phyloP scores from a whole-genome alignment of 805 yeast genomes.

The Pichia thaimueangensis region DNA sequence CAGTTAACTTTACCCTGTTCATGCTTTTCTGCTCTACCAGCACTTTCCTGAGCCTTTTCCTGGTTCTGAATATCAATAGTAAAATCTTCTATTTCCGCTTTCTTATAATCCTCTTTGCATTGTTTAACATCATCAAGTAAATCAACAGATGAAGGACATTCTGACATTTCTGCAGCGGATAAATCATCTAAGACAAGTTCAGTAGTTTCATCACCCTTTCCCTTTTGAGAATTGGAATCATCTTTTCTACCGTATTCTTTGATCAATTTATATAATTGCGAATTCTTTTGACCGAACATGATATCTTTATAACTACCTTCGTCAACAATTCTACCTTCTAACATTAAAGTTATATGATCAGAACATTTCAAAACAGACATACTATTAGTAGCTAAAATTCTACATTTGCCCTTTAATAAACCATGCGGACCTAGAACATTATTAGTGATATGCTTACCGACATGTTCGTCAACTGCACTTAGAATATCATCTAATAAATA shows the following conservation, averaged over 20 bases:
- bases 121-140: slow-evolving; percentile 27
- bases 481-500: slow-evolving; percentile 87
- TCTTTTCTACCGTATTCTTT: slow-evolving; percentile 53
- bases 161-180: slow-evolving; percentile 15
- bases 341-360: slow-evolving; percentile 52
- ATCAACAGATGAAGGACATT: slow-evolving; percentile 16
- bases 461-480: slow-evolving; percentile 97
- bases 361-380: slow-evolving; percentile 52
- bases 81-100: slow-evolving; percentile 54
- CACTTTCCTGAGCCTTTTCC: slow-evolving; percentile 36
- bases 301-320: slow-evolving; percentile 57
- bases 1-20: slow-evolving; percentile 94
- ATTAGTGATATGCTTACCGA: slow-evolving; percentile 76
- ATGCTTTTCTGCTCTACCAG: slow-evolving; percentile 61
- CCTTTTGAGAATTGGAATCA: slow-evolving; percentile 17
- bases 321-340: slow-evolving; percentile 58
- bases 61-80: slow-evolving; percentile 27
- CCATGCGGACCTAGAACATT: slow-evolving; percentile 43
- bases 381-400: slow-evolving; percentile 54
- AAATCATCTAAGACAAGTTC: slow-evolving; percentile 15
- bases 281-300: slow-evolving; percentile 28
- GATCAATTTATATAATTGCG: slow-evolving; percentile 34
- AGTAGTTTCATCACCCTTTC: slow-evolving; percentile 7
- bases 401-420: slow-evolving; percentile 44
- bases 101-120: slow-evolving; percentile 40